These are phyloP conservation scores for Paraconiothyrium brasiliense DNA, from an alignment of 2,329 filamentous ascomycete species.

Conservation along the genomic window DNA sequence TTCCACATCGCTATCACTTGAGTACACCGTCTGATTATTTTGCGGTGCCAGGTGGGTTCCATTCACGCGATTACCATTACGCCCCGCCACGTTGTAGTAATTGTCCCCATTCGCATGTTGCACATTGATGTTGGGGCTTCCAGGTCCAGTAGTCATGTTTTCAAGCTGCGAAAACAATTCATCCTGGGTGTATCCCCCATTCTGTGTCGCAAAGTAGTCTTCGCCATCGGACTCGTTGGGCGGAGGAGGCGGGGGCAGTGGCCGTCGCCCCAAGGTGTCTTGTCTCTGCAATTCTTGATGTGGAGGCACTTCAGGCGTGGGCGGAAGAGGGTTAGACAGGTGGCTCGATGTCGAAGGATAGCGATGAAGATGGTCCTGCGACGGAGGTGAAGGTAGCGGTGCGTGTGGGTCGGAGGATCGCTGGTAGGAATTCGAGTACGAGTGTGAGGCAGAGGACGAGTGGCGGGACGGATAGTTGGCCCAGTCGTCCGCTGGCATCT, in stretches of 20 bases:
- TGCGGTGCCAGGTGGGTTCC: constrained; percentile 55
- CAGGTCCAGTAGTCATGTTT: constrained; percentile 52
- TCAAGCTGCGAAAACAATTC: constrained; percentile 68
- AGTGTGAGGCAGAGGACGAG: constrained; percentile 39
- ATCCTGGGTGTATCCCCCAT: constrained; percentile 57
- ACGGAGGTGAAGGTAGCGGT: constrained; percentile 47
- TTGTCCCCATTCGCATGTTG: constrained; percentile 44
- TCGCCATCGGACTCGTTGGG: constrained; percentile 58
- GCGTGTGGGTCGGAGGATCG: constrained; percentile 41
- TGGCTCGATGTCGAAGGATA: constrained; percentile 44
- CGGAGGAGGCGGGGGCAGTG: constrained; percentile 68
- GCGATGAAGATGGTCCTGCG: constrained; percentile 38
- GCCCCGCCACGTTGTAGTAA: constrained; percentile 36
- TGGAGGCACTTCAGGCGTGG: constrained; percentile 62
- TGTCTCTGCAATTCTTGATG: constrained; percentile 60
- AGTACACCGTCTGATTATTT: constrained; percentile 39
- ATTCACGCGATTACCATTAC: constrained; percentile 56
- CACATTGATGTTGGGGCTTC: constrained; percentile 50
- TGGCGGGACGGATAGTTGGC: constrained; percentile 42
- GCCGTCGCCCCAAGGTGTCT: constrained; percentile 65
- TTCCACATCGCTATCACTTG: constrained; percentile 81
- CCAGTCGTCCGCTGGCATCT: constrained; percentile 47
- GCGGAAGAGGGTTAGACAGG: constrained; percentile 52
- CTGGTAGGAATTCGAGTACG: constrained; percentile 44
- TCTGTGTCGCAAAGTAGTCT: constrained; percentile 51